A percentile compares a stretch with the other conserved stretches of the same genome.
Evolutionary conservation across 2,329 filamentous ascomycete species (phyloP).

Genomic region (Aspergillus oerlinghausenensis): DNA sequence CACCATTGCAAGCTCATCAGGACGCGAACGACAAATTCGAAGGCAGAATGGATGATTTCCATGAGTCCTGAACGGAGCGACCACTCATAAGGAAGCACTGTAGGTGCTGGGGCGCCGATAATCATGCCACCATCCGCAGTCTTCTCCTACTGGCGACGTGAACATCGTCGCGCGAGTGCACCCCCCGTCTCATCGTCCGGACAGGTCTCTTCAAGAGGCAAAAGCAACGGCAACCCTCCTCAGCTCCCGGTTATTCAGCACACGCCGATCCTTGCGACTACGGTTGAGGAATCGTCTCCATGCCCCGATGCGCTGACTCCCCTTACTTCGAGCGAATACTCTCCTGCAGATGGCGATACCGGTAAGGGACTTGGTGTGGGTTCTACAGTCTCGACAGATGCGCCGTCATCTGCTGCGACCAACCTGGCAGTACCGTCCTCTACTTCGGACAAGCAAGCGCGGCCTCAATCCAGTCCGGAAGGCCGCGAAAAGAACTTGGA

Average conservation of each 20-base stretch:
- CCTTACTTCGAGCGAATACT: conserved; percentile 19
- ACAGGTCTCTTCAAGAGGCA: conserved; percentile 18
- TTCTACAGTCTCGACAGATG: conserved; percentile 14
- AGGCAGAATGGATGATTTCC: conserved; percentile 11
- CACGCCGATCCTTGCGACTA: conserved; percentile 24
- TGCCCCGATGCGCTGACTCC: conserved; percentile 12
- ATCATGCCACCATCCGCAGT: conserved; percentile 36
- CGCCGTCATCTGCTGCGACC: conserved; percentile 24
- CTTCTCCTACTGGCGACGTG: conserved; percentile 39
- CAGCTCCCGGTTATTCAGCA: conserved; percentile 31
- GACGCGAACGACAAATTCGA: conserved; percentile 1
- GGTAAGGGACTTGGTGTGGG: conserved; percentile 19
- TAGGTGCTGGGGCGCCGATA: conserved; percentile 9
- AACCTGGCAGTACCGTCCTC: conserved; percentile 26
- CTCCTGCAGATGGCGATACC: conserved; percentile 18
- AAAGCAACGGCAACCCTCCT: conserved; percentile 22
- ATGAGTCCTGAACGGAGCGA: conserved; percentile 12
- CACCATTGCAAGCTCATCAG: conserved; percentile 2
- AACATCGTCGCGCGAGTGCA: conserved; percentile 33
- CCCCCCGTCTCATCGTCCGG: conserved; percentile 23
- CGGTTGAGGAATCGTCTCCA: conserved; percentile 23
- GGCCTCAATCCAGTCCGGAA: conserved; percentile 29
- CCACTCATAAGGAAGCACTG: conserved; percentile 11
- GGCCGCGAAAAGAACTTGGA: conserved; percentile 20
- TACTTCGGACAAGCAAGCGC: conserved; percentile 20